Evolutionary conservation across 441 rosid species (phyloP).

Genomic region (Codiaeum variegatum): DNA sequence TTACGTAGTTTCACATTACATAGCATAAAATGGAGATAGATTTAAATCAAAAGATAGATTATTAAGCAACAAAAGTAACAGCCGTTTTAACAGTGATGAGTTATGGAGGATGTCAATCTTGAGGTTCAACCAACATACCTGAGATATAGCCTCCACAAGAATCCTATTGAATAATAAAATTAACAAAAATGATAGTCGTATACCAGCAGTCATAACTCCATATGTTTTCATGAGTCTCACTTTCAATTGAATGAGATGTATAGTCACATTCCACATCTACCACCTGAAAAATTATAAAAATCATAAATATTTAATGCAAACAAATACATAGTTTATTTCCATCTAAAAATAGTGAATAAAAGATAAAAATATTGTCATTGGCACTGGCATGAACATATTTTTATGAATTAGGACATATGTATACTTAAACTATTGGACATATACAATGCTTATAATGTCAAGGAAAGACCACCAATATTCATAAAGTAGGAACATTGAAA

Average conservation of each 20-base stretch:
- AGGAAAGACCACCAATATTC: constrained; percentile 1
- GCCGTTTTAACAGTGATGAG: not conserved
- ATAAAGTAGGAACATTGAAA: not conserved
- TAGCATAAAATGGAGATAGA: too few relatives aligned
- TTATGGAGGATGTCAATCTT: not conserved
- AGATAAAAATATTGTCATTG: too few relatives aligned
- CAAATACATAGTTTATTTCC: too few relatives aligned
- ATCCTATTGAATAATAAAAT: not conserved
- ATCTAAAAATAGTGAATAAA: too few relatives aligned
- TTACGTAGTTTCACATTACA: too few relatives aligned
- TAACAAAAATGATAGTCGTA: constrained; percentile 14
- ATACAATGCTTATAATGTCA: too few relatives aligned
- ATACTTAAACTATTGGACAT: too few relatives aligned
- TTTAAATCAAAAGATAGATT: too few relatives aligned
- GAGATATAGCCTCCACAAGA: not conserved
- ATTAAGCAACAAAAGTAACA: not conserved
- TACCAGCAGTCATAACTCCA: constrained; percentile 67
- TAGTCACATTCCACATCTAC: constrained; percentile 42
- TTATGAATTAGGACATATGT: too few relatives aligned
- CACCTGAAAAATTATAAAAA: constrained; percentile 53
- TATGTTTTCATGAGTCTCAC: constrained; percentile 47
- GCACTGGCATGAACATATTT: too few relatives aligned
- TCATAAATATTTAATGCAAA: too few relatives aligned
- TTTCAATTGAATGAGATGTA: constrained; percentile 51
- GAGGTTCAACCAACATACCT: not conserved